phyloP scores from a whole-genome alignment of 116 monocot genomes.

The Trichopus zeylanicus region DNA sequence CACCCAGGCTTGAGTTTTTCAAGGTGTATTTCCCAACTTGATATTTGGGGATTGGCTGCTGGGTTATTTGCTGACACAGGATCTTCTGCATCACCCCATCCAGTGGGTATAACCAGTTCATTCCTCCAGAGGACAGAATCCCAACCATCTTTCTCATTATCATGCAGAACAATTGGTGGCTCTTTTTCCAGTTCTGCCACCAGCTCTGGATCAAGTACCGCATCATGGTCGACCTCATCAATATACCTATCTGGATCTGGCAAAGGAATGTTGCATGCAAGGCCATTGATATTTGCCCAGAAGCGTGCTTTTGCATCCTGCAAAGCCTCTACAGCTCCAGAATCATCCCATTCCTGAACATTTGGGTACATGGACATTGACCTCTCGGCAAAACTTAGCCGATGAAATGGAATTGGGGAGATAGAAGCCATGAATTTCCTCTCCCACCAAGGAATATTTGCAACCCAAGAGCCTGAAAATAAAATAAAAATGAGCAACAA shows the following conservation, averaged over 20 bases:
- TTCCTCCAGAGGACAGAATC: constrained; percentile 20
- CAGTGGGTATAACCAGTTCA: constrained; percentile 18
- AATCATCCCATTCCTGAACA: constrained; percentile 67
- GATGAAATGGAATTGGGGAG: constrained; percentile 52
- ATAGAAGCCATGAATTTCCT: constrained; percentile 51
- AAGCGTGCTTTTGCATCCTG: constrained; percentile 53
- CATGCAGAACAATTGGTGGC: too few species aligned
- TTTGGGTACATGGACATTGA: constrained; percentile 25
- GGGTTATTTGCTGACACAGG: neutral
- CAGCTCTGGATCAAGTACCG: constrained; percentile 41
- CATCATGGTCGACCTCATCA: constrained; percentile 46
- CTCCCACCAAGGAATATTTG: constrained; percentile 58
- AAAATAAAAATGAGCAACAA: neutral
- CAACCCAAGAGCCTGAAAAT: constrained; percentile 15
- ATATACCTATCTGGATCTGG: constrained; percentile 63
- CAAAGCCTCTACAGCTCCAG: constrained; percentile 59
- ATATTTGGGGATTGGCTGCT: neutral
- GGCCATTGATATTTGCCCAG: constrained; percentile 41
- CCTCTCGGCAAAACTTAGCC: constrained; percentile 35
- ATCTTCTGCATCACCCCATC: constrained; percentile 41
- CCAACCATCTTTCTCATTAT: neutral
- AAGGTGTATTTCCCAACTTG: neutral
- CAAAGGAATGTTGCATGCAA: constrained; percentile 37
- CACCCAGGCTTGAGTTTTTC: constrained; percentile 1
- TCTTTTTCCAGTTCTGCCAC: constrained; percentile 38